phyloP scores from a whole-genome alignment of 2,329 filamentous ascomycete species.

The Colletotrichum camelliae region DNA sequence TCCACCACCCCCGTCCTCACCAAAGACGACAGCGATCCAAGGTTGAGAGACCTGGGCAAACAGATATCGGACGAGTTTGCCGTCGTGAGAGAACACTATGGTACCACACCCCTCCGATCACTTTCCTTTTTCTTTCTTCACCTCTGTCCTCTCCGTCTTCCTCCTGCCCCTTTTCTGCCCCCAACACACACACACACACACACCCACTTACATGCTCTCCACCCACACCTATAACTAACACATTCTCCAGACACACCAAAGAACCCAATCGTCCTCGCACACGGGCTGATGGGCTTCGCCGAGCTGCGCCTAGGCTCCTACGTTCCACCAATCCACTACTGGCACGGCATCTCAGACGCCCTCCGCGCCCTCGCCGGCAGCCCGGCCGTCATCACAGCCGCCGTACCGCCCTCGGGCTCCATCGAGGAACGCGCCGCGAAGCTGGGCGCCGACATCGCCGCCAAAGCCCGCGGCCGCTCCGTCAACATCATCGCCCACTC shows the following conservation, averaged over 20 bases:
- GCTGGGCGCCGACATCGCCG: conserved; percentile 60
- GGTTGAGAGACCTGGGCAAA: conserved; percentile 44
- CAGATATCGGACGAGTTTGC: conserved; percentile 54
- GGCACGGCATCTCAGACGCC: conserved; percentile 67
- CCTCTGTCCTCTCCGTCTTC: neutral
- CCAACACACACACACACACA: neutral
- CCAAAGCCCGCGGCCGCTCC: conserved; percentile 51
- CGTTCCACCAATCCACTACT: conserved; percentile 66
- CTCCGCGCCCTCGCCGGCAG: conserved; percentile 56
- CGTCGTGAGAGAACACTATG: conserved; percentile 47
- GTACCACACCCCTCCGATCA: conserved; percentile 31
- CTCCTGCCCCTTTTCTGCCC: neutral
- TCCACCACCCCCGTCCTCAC: conserved; percentile 1
- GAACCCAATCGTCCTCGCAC: conserved; percentile 68
- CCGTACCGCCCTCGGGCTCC: conserved; percentile 65
- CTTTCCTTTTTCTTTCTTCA: neutral
- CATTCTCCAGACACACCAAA: conserved; percentile 56
- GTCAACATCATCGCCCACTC: conserved; percentile 81
- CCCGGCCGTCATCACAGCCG: conserved; percentile 62
- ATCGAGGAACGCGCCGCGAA: conserved; percentile 65
- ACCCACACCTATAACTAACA: conserved; percentile 15
- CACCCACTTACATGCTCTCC: neutral
- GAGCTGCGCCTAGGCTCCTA: conserved; percentile 57
- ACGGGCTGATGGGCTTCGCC: conserved; percentile 69
- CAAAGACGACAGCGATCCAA: conserved; percentile 35